Evolutionary conservation across 306 rosid species (phyloP), one percentile per base, ranked within the genome.

Genomic region (Argentina anserina): DNA sequence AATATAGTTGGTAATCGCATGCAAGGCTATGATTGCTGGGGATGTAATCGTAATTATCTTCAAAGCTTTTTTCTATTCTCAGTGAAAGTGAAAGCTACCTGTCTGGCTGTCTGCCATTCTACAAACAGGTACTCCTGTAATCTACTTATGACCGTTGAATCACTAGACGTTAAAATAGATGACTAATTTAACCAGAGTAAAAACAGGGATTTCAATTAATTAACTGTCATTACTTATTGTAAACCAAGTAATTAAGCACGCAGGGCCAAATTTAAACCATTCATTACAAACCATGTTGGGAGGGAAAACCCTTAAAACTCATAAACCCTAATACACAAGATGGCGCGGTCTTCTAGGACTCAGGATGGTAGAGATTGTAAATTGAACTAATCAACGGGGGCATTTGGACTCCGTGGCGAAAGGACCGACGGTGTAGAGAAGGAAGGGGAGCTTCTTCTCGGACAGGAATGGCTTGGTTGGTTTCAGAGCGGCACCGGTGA

Each of bases 321-420:
- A 13, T 28, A 59, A 59, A 52, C 59, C 59, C 59, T 52, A 21
- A 52, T 52, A 52, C 59, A 9, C 29, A 0, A 61, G 25, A 18
- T 3, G 12, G 26, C 75, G 56, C 67, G 28, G 17, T 17, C 43
- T 26, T 13, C 67, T 18, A 58, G 67, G 20, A 33, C 17, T 18
- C 25, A 33, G 25, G 17, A 0, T 3, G 66, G 66, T 26, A 34
- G 15, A 1, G 28, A n/a, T 7, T n/a, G 21, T 42, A 72, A 31
- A 18, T n/a, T 28, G 1, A 63, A 9, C 3, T 46, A 67, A 23
- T 25, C 69, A 40, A 3, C 41, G 0, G 21, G 84, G 76, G 69
- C 98, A 91, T 7, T 77, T 82, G 55, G 97, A 93, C 73, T 91
- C 92, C 29, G 89, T 89, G 28, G 97, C 92, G 41, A 93, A 79